Conservation (phyloP, 202 grass and related monocot genomes). For the Musa balbisiana region DNA sequence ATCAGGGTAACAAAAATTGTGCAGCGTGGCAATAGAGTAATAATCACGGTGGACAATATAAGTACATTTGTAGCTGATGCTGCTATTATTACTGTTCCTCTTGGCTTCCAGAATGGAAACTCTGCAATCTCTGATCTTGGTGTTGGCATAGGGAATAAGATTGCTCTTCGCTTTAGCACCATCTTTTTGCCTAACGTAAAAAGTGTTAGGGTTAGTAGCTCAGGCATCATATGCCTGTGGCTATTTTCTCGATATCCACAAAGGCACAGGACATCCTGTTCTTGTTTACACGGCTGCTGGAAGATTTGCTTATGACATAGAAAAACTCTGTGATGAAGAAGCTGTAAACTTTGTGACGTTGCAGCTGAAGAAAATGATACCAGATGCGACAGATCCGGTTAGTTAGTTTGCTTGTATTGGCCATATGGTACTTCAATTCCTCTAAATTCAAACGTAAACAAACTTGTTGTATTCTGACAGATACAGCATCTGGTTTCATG, state of each 20-base stretch:
- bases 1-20: conserved; percentile 19
- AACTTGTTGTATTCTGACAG: conserved; percentile 28
- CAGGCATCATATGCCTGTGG: conserved; percentile 54
- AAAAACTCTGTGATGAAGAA: conserved; percentile 61
- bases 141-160: conserved; percentile 73
- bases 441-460: not conserved
- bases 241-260: too few species aligned
- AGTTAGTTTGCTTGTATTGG: not conserved
- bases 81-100: conserved; percentile 82
- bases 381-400: conserved; percentile 65
- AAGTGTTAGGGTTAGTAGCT: conserved; percentile 68
- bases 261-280: too few species aligned
- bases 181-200: conserved; percentile 83
- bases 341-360: conserved; percentile 46
- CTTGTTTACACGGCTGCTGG: conserved; percentile 89
- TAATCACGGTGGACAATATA: conserved; percentile 46
- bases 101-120: conserved; percentile 66
- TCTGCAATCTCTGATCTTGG: conserved; percentile 75
- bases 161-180: conserved; percentile 65
- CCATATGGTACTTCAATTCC: not conserved
- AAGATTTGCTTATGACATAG: conserved; percentile 66
- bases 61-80: conserved; percentile 54
- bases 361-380: conserved; percentile 72
- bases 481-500: conserved; percentile 51
- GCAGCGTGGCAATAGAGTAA: conserved; percentile 43